Evolutionary conservation across 768 basidiomycete species (phyloP), one percentile per base, ranked within the genome.

Genomic region (Ramaria rubella): DNA sequence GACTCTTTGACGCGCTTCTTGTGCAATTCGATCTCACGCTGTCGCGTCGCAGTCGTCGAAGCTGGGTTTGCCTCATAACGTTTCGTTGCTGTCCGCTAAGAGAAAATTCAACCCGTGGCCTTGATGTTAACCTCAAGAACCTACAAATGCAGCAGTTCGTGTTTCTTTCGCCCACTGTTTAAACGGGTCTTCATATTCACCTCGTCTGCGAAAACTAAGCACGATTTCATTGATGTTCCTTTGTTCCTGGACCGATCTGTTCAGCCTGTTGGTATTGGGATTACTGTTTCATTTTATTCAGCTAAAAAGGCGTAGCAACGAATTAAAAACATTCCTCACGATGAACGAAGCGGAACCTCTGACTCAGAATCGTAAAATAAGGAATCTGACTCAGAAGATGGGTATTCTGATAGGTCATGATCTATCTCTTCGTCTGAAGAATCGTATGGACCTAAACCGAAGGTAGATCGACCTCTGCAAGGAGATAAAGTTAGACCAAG

Each of bases 111-210:
- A 48, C 38, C 17, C 19, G 11, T 5, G 49, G 26, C 31, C 24
- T n/a, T 33, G 30, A 57, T 29, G 43, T 36, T 23, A 17, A 31
- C 23, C 26, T 5, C 7, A 11, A 24, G 24, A 15, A 64, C 75
- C 55, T 57, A 80, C 78, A 58, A 75, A 70, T 5, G 78, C 77
- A 33, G 81, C 78, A 45, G 70, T 72, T 24, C 70, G 70, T 17
- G 75, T 69, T 57, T 76, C 68, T 56, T 77, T 76, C 66, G 79
- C 79, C 71, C 78, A 75, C 33, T 64, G 81, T 79, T 59, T 79
- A 76, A 24, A 80, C 75, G 63, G 81, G 77, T 64, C 73, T 73
- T 45, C 77, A 72, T 57, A 77, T 76, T 58, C 75, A 68, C 56
- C 73, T 72, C 66, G 80, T 75, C 80, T 67, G 12, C 74, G 73